These are phyloP conservation scores for Raphanus raphanistrum DNA, from an alignment of 345 rosid genomes.

Conservation along the genomic window DNA sequence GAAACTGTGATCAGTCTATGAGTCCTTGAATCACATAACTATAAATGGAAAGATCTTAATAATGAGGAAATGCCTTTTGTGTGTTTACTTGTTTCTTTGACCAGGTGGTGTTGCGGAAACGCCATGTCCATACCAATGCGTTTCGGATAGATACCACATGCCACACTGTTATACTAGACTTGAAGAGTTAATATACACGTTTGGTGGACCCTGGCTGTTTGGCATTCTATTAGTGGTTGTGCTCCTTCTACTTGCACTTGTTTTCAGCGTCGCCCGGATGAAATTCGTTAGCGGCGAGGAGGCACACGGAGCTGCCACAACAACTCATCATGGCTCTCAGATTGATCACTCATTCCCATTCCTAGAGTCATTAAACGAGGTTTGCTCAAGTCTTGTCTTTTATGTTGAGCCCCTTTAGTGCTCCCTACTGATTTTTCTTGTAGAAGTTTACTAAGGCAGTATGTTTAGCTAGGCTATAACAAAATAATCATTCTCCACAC, in stretches of 20 bases:
- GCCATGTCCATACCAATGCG: slow-evolving; percentile 83
- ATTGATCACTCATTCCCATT: slow-evolving; percentile 83
- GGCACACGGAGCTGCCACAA: slow-evolving; percentile 54
- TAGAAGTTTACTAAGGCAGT: too few relatives aligned
- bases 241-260: slow-evolving; percentile 79
- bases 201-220: slow-evolving; percentile 95
- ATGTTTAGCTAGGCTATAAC: too few relatives aligned
- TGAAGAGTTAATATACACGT: slow-evolving; percentile 88
- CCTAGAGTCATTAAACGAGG: slow-evolving; percentile 93
- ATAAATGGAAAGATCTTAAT: too few relatives aligned
- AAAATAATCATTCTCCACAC: too few relatives aligned
- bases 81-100: slow-evolving; percentile 7
- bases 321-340: slow-evolving; percentile 62
- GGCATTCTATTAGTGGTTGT: slow-evolving; percentile 70
- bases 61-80: background rate
- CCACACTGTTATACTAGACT: slow-evolving; percentile 87
- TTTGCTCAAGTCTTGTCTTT: slow-evolving; percentile 29
- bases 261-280: slow-evolving; percentile 91
- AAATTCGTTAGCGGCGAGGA: slow-evolving; percentile 90
- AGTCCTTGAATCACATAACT: background rate
- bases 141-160: slow-evolving; percentile 86
- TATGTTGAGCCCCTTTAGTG: background rate
- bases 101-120: slow-evolving; percentile 83
- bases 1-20: slow-evolving; percentile 2
- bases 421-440: too few relatives aligned